A percentile compares a stretch with the other conserved stretches of the same genome.
Evolutionary conservation across 23 red algal species (phyloP).

Genomic region (Cyanidioschyzon merolae): DNA sequence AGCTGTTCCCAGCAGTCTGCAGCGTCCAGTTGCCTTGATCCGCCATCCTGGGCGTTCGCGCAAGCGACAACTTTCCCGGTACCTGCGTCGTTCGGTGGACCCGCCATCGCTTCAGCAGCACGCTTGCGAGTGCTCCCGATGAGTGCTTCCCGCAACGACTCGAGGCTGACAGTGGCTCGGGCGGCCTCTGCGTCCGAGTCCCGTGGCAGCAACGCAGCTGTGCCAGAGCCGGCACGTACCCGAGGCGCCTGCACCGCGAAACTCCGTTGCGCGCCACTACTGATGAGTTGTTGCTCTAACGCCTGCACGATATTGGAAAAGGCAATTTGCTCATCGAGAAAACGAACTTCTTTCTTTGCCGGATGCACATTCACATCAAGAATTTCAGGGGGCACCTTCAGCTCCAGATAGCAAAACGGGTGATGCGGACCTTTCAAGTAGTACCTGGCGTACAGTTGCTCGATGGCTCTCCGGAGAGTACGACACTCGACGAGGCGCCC

Average conservation of each 20-base stretch:
- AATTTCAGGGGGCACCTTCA: conserved; percentile 41
- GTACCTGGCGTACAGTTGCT: conserved; percentile 32
- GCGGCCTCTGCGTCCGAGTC: too few relatives aligned
- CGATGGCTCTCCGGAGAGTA: conserved; percentile 52
- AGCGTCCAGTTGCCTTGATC: not conserved
- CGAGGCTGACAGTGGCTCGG: not conserved
- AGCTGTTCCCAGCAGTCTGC: not conserved
- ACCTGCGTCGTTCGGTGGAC: not conserved
- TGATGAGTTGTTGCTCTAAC: not conserved
- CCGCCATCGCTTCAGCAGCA: not conserved
- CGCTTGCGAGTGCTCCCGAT: not conserved
- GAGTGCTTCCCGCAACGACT: not conserved
- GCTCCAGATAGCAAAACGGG: conserved; percentile 63
- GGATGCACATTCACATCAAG: conserved; percentile 94
- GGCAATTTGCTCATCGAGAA: conserved; percentile 50
- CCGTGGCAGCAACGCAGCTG: not conserved
- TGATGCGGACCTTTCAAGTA: conserved; percentile 44
- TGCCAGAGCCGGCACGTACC: not conserved
- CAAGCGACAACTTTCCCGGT: not conserved
- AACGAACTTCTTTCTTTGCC: conserved; percentile 78
- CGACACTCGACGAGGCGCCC: conserved; percentile 70
- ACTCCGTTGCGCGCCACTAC: not conserved
- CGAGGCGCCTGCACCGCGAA: not conserved
- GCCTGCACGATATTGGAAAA: conserved; percentile 16
- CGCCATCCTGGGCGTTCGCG: not conserved